Conservation (phyloP, 164 flowering plant species). For the Dillenia turbinata region DNA sequence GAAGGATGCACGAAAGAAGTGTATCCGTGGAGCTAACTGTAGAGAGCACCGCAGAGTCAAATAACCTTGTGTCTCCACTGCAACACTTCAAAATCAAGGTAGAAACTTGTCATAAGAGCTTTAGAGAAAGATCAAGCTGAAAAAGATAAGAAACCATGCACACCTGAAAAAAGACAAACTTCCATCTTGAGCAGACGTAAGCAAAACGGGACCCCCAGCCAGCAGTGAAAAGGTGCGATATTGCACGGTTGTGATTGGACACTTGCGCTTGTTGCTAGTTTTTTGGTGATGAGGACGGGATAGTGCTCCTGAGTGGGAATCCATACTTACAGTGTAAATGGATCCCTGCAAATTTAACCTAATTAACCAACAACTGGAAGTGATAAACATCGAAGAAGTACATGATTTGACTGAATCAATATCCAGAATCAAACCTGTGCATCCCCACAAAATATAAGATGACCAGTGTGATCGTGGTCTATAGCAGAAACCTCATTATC, state of each 20-base stretch:
- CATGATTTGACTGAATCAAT: background rate
- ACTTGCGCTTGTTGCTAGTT: constrained; percentile 49
- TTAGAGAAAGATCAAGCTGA: background rate
- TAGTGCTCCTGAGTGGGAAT: constrained; percentile 69
- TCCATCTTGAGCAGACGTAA: constrained; percentile 86
- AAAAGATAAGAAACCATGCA: constrained; percentile 3
- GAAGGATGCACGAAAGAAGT: constrained; percentile 81
- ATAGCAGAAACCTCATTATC: constrained; percentile 70
- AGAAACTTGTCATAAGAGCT: constrained; percentile 3
- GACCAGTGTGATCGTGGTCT: constrained; percentile 98
- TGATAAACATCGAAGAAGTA: constrained; percentile 3
- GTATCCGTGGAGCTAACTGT: constrained; percentile 72
- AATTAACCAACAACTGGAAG: background rate
- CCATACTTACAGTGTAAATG: constrained; percentile 63
- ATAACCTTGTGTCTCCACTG: constrained; percentile 81
- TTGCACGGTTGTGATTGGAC: constrained; percentile 81
- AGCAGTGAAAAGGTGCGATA: constrained; percentile 91
- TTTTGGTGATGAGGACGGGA: constrained; percentile 71
- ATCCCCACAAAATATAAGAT: constrained; percentile 91
- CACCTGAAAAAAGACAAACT: constrained; percentile 85
- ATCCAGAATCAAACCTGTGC: constrained; percentile 42
- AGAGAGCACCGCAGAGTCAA: constrained; percentile 93
- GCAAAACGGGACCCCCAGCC: constrained; percentile 84
- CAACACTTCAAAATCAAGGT: constrained; percentile 51
- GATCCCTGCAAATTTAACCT: constrained; percentile 49